Evolutionary conservation across 2,329 filamentous ascomycete genomes (phyloP).

Genomic region (Simplicillium sp.): DNA sequence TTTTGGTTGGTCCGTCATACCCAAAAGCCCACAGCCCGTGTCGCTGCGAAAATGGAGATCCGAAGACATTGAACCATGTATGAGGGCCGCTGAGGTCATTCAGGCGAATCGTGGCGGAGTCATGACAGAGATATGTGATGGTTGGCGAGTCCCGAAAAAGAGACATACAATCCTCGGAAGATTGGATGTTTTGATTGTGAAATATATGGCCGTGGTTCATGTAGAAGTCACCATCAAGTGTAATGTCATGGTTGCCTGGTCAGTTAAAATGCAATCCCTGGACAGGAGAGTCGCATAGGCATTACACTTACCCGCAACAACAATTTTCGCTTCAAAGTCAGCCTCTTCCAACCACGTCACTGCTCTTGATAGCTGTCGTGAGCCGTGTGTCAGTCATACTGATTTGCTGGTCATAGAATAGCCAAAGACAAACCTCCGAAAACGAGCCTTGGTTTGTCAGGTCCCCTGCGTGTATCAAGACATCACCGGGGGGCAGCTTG

Average conservation of each 20-base stretch:
- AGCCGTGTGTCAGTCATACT: constrained; percentile 3
- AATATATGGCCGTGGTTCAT: constrained; percentile 39
- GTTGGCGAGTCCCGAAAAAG: constrained; percentile 43
- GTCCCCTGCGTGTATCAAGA: constrained; percentile 69
- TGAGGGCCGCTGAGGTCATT: constrained; percentile 40
- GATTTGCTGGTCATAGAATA: neutral
- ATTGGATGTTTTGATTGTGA: constrained; percentile 47
- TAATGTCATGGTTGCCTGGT: constrained; percentile 66
- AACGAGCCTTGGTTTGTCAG: constrained; percentile 63
- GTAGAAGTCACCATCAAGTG: constrained; percentile 57
- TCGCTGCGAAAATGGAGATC: constrained; percentile 56
- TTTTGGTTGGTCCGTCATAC: constrained; percentile 31
- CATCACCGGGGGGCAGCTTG: constrained; percentile 60
- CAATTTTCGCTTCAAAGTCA: constrained; percentile 60
- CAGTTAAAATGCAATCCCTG: too few species aligned
- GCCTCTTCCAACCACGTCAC: constrained; percentile 59
- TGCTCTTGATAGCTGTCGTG: constrained; percentile 42
- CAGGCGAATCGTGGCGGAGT: constrained; percentile 44
- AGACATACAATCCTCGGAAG: constrained; percentile 39
- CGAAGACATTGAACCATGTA: constrained; percentile 58
- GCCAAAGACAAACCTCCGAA: constrained; percentile 30
- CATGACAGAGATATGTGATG: constrained; percentile 58
- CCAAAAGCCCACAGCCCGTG: constrained; percentile 57
- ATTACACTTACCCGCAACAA: constrained; percentile 50
- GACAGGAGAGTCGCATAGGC: neutral